These are phyloP conservation scores for Xylaria sp. DNA, from an alignment of 2,329 filamentous ascomycete species.

Conservation along the genomic window DNA sequence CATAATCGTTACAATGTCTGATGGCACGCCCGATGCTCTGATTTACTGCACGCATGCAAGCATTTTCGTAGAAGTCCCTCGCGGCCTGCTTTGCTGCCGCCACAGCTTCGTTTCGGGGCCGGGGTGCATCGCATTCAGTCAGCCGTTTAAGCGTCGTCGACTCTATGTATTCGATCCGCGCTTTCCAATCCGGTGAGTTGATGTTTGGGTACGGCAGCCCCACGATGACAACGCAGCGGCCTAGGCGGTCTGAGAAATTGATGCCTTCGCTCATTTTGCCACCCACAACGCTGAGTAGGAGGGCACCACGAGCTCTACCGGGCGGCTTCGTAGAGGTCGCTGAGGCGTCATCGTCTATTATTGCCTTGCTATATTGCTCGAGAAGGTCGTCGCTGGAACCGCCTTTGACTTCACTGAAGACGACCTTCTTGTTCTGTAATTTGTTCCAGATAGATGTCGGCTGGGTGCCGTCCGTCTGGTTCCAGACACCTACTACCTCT, in stretches of 20 bases:
- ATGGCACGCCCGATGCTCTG: conserved; percentile 96
- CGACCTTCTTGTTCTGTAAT: conserved; percentile 66
- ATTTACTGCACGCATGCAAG: conserved; percentile 96
- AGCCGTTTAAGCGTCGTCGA: conserved; percentile 59
- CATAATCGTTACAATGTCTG: conserved; percentile 87
- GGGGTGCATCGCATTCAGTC: conserved; percentile 32
- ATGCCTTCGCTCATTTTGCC: conserved; percentile 97
- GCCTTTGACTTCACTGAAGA: conserved; percentile 69
- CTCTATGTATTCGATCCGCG: conserved; percentile 88
- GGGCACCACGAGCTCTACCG: conserved; percentile 64
- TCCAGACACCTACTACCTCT: conserved; percentile 74
- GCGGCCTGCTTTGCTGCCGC: conserved; percentile 64
- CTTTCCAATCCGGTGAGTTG: conserved; percentile 89
- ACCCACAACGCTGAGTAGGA: conserved; percentile 90
- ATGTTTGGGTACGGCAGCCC: conserved; percentile 94
- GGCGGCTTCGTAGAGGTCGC: not conserved
- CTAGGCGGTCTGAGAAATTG: conserved; percentile 93
- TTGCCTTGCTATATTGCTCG: conserved; percentile 74
- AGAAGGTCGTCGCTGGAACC: conserved; percentile 75
- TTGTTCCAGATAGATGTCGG: conserved; percentile 66
- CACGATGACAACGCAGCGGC: conserved; percentile 89
- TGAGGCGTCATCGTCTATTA: conserved; percentile 60
- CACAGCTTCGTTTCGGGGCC: conserved; percentile 48
- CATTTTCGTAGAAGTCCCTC: conserved; percentile 89
- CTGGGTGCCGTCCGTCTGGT: conserved; percentile 50